Base-by-base conservation (phyloP, 2,329 filamentous ascomycete genomes). In the Fusarium protoensiforme region DNA sequence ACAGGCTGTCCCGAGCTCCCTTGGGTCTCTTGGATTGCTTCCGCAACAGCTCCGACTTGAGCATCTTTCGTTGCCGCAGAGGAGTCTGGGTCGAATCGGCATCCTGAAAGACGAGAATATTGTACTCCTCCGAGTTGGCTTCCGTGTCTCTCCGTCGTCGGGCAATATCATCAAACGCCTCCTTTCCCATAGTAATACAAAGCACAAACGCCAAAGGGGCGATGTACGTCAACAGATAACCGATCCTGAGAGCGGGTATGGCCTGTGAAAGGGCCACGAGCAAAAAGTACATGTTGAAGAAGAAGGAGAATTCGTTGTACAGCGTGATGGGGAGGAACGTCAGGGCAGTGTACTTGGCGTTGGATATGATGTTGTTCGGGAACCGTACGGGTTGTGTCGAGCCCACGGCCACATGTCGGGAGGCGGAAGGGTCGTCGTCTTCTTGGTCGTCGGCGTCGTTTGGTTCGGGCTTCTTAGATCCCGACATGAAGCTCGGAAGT, bases 251-350 rank as follows among this genome's bases (percentile, higher is more conserved):
- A 24, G 93, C 90, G 5, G 95, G 95, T 78, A 99, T 95, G 48
- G 94, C 92, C 83, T 99, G 96, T 39, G 96, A 98, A 58, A 98
- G 84, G 8, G 96, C 97, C 58, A 99, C 96, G 29, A 98, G 91
- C 64, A 99, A 87, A 82, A 99, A 99, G 82, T 99, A 99, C 87
- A 98, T 94, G 88, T 99, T 99, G 88, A 99, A 98, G 85, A 99
- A 99, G 86, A 98, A 99, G 68, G 96, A 98, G 81, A 99, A 99
- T 81, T 99, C 96, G 84, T 98, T 98, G 84, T 98, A 99, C 24
- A 99, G 87, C 0, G 96, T 99, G 61, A 96, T 88, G 3, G 97
- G 97, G 16, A 99, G 88, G 83, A 99, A 99, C 61, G 93, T 98
- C 86, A 95, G 92, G 1, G 95, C 91, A 33, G 96, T 98, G 82